Base-by-base conservation (phyloP, 352 stramenopile genomes). In the Pythium grandisporangium region DNA sequence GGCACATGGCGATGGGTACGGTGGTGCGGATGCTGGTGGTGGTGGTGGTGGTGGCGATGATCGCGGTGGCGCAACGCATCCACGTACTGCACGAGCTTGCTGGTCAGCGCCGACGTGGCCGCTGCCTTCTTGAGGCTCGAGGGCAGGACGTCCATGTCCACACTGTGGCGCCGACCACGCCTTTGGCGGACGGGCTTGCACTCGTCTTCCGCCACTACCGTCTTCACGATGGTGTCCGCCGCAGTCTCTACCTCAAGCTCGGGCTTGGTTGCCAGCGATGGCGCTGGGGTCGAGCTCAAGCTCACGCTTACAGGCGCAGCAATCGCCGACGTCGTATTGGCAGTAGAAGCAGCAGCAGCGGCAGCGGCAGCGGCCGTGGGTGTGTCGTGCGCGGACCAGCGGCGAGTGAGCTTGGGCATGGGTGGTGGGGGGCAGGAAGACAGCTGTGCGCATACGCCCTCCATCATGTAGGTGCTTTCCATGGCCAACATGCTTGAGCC, bases 81-180 rank as follows among this genome's bases (percentile, higher is more conserved):
- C n/a, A n/a, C n/a, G n/a, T n/a, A n/a, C n/a, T 71, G 55, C 23
- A 51, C 62, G 55, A 73, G 71, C 48, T 80, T 85, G 37, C 61
- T 53, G 1, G 64, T 55, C 5, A 85, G 46, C 12, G 51, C 36
- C 5, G 63, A 61, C n/a, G n/a, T n/a, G n/a, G n/a, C n/a, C 42
- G 60, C 54, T 8, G 66, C 34, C 45, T 82, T 82, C 51, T 84
- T 86, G 1, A 84, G 53, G 45, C 68, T 83, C 16, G 72, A 58
- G 4, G 58, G 43, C 16, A 70, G 51, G n/a, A 67, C 55, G 5
- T 50, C 58, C 44, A 55, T 22, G 19, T 59, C 51, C 6, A 59
- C 51, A 19, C 51, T 59, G 32, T 40, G 44, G 22, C 51, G 48
- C 25, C 51, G 51, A 33, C 47, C 46, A 27, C 51, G 51, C 45